Percentiles rank a stretch among this genome's conserved stretches.
Conservation (phyloP, 2,329 filamentous ascomycete genomes). For the Chaetomiaceae sp. region DNA sequence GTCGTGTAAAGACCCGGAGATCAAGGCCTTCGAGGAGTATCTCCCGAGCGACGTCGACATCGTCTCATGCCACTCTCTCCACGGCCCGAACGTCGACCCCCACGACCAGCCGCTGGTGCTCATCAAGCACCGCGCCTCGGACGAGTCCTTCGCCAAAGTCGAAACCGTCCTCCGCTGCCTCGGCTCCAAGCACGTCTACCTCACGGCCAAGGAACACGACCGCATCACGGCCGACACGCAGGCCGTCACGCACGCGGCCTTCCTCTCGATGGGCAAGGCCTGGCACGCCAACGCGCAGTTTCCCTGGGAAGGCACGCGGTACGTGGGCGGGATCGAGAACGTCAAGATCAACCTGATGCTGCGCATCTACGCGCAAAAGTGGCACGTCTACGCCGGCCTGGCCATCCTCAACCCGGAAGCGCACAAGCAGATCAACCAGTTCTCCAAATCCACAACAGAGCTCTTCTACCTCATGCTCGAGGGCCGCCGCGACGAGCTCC, state of each 20-base stretch:
- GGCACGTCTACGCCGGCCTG: conserved; percentile 97
- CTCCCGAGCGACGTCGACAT: conserved; percentile 87
- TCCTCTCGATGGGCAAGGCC: conserved; percentile 94
- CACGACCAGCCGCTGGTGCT: conserved; percentile 84
- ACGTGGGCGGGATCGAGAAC: conserved; percentile 96
- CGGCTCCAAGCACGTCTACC: conserved; percentile 77
- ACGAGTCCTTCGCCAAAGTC: conserved; percentile 71
- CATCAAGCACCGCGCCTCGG: conserved; percentile 85
- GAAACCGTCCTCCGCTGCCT: conserved; percentile 79
- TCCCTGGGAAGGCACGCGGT: conserved; percentile 93
- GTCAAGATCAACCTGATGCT: conserved; percentile 98
- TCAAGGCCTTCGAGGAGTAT: conserved; percentile 84
- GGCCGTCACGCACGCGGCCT: conserved; percentile 94
- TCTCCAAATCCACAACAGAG: conserved; percentile 86
- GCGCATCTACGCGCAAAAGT: conserved; percentile 97
- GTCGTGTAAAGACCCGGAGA: conserved; percentile 96
- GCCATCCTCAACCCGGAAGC: conserved; percentile 95
- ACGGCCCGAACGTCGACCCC: conserved; percentile 85
- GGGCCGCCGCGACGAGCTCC: conserved; percentile 71
- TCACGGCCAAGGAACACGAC: conserved; percentile 84
- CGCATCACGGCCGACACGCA: conserved; percentile 98
- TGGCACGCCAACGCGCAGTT: conserved; percentile 96
- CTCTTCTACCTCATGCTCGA: conserved; percentile 96
- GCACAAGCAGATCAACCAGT: conserved; percentile 87
- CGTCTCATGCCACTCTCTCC: conserved; percentile 91